phyloP scores from a whole-genome alignment of 2,329 filamentous ascomycete genomes.

The Venturia asperata region DNA sequence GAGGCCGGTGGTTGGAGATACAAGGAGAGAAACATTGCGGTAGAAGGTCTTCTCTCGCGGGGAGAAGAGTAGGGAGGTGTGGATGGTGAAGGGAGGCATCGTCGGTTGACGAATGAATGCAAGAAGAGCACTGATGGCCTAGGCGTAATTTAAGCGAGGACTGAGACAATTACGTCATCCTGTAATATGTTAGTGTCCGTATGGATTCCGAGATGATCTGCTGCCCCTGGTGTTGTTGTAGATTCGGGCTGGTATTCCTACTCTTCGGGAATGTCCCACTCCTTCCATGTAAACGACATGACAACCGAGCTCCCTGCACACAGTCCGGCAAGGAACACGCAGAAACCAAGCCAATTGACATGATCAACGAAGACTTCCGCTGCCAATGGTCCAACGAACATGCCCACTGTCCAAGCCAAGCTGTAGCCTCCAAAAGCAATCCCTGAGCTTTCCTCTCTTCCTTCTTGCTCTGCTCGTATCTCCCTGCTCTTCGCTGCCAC shows the following conservation, averaged over 20 bases:
- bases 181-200: neutral
- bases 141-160: too few relatives aligned
- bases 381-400: neutral
- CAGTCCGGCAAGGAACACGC: neutral
- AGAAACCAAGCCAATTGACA: neutral
- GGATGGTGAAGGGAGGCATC: neutral
- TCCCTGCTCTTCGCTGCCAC: neutral
- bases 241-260: neutral
- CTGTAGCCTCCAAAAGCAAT: neutral
- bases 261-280: neutral
- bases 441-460: neutral
- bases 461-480: neutral
- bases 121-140: too few relatives aligned
- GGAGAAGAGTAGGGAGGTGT: neutral
- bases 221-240: neutral
- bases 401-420: neutral
- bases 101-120: too few relatives aligned
- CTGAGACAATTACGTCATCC: neutral
- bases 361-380: neutral
- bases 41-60: neutral
- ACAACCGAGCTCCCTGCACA: neutral
- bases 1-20: neutral
- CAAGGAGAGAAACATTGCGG: neutral
- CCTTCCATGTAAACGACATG: conserved; percentile 2
- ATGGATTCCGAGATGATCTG: neutral